Evolutionary conservation across 352 stramenopile genomes (phyloP).

Genomic region (Globisporangium nagaii): DNA sequence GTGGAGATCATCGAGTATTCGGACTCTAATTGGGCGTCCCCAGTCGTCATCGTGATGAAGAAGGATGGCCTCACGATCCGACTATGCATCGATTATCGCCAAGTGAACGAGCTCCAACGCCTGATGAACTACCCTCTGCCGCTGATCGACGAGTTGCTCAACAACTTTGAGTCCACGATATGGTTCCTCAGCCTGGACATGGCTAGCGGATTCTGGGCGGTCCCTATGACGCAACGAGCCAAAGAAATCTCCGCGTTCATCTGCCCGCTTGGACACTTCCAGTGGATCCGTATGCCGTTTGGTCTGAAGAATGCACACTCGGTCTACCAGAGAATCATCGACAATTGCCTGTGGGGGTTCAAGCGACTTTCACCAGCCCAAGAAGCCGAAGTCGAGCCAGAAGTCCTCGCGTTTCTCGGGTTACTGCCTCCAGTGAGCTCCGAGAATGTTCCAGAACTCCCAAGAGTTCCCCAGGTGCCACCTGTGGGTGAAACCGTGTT

Average conservation of each 20-base stretch:
- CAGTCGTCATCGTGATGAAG: conserved; percentile 12
- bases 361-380: not conserved
- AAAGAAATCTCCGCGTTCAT: conserved; percentile 17
- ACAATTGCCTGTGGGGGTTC: conserved; percentile 13
- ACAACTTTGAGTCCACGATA: conserved; percentile 14
- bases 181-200: conserved; percentile 12
- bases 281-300: conserved; percentile 18
- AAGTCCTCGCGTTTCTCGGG: conserved; percentile 1
- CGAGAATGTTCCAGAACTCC: not conserved
- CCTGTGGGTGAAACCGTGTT: not conserved
- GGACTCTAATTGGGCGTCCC: not conserved
- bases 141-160: conserved; percentile 19
- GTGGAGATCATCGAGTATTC: not conserved
- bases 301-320: conserved; percentile 15
- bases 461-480: not conserved
- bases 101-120: conserved; percentile 16
- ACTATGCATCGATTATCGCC: conserved; percentile 16
- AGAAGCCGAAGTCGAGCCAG: not conserved
- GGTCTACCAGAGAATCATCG: conserved; percentile 10
- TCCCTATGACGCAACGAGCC: conserved; percentile 9
- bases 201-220: conserved; percentile 13
- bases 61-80: conserved; percentile 10
- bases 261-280: conserved; percentile 15
- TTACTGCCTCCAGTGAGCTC: not conserved
- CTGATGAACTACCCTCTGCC: conserved; percentile 15